A percentile compares a stretch with the other conserved stretches of the same genome.
phyloP scores from a whole-genome alignment of 1,139 yeast species.

The Geotrichum armillariae region DNA sequence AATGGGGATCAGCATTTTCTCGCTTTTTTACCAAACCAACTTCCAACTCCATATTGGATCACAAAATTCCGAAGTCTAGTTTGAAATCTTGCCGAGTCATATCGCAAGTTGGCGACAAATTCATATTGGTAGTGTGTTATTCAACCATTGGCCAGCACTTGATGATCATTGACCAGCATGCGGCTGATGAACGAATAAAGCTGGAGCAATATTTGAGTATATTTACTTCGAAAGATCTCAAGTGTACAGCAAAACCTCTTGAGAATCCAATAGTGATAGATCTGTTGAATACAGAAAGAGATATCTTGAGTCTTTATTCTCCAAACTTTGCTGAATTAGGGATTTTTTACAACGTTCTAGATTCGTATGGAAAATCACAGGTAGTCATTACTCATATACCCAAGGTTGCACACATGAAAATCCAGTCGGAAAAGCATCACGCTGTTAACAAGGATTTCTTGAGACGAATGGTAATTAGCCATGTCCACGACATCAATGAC shows the following conservation, averaged over 20 bases:
- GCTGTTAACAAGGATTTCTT: constrained; percentile 18
- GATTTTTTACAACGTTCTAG: constrained; percentile 19
- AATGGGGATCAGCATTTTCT: constrained; percentile 13
- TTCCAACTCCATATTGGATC: constrained; percentile 6
- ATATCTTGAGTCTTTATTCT: constrained; percentile 20
- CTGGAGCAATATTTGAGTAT: constrained; percentile 48
- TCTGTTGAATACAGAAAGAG: constrained; percentile 37
- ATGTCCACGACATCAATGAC: constrained; percentile 22
- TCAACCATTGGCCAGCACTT: constrained; percentile 29
- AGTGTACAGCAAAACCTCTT: constrained; percentile 11
- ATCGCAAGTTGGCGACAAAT: constrained; percentile 59
- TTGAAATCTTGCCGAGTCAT: constrained; percentile 27
- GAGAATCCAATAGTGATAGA: constrained; percentile 29
- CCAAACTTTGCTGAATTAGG: constrained; percentile 29
- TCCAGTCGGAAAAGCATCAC: constrained; percentile 2
- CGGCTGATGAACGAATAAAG: constrained; percentile 68
- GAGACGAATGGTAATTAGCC: constrained; percentile 22
- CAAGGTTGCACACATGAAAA: constrained; percentile 15
- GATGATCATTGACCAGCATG: constrained; percentile 69
- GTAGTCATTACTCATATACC: constrained; percentile 28
- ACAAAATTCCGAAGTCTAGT: constrained; percentile 16
- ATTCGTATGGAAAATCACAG: background rate
- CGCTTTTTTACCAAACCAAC: constrained; percentile 10
- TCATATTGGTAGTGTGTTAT: constrained; percentile 48
- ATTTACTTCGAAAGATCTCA: constrained; percentile 9